Evolutionary conservation across 306 rosid species (phyloP), one percentile per base, ranked within the genome.

Genomic region (Phaseolus lunatus): DNA sequence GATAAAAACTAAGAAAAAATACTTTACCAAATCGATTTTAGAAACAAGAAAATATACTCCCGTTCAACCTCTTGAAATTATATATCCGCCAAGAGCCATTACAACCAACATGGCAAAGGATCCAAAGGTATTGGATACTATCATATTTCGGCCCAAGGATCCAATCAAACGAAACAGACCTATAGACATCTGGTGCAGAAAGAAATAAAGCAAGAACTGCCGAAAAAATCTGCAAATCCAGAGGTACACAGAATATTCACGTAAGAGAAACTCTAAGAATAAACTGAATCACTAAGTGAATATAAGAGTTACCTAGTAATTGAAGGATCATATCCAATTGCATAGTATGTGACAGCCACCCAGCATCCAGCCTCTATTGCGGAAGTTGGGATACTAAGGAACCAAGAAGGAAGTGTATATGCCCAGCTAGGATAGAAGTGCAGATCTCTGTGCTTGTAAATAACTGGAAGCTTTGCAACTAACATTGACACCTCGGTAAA

Each of bases 71-170:
- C 85, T 87, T 31, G 99, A 96, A 80, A 96, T 86, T 69, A 96
- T 88, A 82, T 85, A 96, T 76, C 99, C 98, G 22, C 99, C 99
- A 67, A 96, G 97, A 75, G 94, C 90, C 99, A 96, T 96, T 64
- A 96, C 99, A 81, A 96, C 92, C 88, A 96, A 84, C 99, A 96
- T 91, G 48, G 99, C 96, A 82, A 96, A 96, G 75, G 99, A 96
- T 84, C 99, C 99, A 84, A 96, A 96, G 58, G 99, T 96, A 79
- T 96, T 92, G 76, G 99, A 78, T 57, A 96, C 98, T 48, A 96
- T 96, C 99, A 96, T 96, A 79, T 89, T 89, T 79, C 99, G 88
- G 59, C 99, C 99, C 87, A 96, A 83, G 78, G 99, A 92, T 89
- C 99, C 99, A 84, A 96, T 96, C 76, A 96, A 79, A 68, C 97